phyloP scores from a whole-genome alignment of 208 protist genomes.

The Angomonas ambiguus region DNA sequence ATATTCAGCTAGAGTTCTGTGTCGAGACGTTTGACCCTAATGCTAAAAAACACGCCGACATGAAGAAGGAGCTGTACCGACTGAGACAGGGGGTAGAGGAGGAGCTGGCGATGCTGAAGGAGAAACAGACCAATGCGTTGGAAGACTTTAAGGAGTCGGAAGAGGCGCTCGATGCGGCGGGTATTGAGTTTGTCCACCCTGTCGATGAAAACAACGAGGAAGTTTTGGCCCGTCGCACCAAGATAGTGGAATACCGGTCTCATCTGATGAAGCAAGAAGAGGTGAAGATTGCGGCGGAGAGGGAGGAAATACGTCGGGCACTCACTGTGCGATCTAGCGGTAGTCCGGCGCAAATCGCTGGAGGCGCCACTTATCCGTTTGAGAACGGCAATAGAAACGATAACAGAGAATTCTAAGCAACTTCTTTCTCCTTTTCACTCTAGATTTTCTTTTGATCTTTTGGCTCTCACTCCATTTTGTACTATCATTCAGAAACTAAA shows the following conservation, averaged over 20 bases:
- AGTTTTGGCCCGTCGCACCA: constrained; percentile 67
- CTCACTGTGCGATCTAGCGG: constrained; percentile 32
- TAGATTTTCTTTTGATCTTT: constrained; percentile 14
- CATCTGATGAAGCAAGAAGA: constrained; percentile 81
- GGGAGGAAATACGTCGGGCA: constrained; percentile 81
- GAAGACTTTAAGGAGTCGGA: constrained; percentile 75
- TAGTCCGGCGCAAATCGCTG: constrained; percentile 32
- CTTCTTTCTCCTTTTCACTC: constrained; percentile 4
- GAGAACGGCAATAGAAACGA: constrained; percentile 3
- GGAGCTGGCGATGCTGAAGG: constrained; percentile 74
- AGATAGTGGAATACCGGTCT: constrained; percentile 84
- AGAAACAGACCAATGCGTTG: constrained; percentile 65
- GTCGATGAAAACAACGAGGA: constrained; percentile 74
- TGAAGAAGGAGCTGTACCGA: constrained; percentile 80
- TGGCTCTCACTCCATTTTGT: background rate
- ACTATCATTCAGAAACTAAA: background rate
- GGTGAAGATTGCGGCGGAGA: constrained; percentile 79
- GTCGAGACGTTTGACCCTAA: constrained; percentile 79
- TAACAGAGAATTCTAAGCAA: background rate
- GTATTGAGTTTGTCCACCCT: constrained; percentile 65
- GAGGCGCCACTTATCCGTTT: constrained; percentile 5
- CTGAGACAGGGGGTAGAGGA: constrained; percentile 67
- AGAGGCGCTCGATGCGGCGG: constrained; percentile 62
- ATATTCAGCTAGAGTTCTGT: constrained; percentile 81
- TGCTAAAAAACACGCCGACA: constrained; percentile 70